Evolutionary conservation across 345 rosid genomes (phyloP), one percentile per base, ranked within the genome.

Genomic region (Arabidopsis arenosa): DNA sequence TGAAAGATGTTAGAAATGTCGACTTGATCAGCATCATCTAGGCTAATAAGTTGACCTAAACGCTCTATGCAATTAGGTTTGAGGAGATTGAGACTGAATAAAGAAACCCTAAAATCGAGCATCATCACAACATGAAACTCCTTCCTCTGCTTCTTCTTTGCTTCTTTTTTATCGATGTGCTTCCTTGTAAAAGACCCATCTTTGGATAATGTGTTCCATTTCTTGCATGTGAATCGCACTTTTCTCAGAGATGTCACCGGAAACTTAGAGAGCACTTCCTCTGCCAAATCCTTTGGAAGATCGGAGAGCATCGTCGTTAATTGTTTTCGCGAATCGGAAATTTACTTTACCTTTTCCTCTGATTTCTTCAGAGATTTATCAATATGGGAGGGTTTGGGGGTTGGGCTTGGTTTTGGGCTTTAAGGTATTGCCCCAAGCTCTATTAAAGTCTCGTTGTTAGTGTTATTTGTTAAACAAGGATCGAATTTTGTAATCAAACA

Each of bases 241-340:
- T 7, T 14, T 53, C 57, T 53, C 57, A 23, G 14, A 53, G 14
- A 53, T 53, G 5, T 53, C 60, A 55, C 18, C 18, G 39, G 60
- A 30, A 55, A 0, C 18, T 37, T 55, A 6, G 10, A 55, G 9
- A 55, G 11, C 56, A 52, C 56, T 6, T 52, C 56, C 32, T 52
- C 56, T 21, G 56, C 56, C 57, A 52, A 9, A 23, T 23, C 33
- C 57, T 32, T 52, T 21, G 56, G 56, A 18, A 52, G 57, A 52
- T 52, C 33, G 1, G 33, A 52, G 5, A 52, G 56, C 53, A 48
- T 15, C 53, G 9, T n/a, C 18, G 18, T 14, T n/a, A n/a, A n/a
- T n/a, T 12, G 30, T 28, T 28, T 26, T 26, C 3, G 28, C 28
- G 4, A 2, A 28, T 28, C 30, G 30, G 30, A 28, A 28, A 28